Base-by-base conservation (phyloP, 1,284 basidiomycete genomes). In the Moesziomyces sp. region DNA sequence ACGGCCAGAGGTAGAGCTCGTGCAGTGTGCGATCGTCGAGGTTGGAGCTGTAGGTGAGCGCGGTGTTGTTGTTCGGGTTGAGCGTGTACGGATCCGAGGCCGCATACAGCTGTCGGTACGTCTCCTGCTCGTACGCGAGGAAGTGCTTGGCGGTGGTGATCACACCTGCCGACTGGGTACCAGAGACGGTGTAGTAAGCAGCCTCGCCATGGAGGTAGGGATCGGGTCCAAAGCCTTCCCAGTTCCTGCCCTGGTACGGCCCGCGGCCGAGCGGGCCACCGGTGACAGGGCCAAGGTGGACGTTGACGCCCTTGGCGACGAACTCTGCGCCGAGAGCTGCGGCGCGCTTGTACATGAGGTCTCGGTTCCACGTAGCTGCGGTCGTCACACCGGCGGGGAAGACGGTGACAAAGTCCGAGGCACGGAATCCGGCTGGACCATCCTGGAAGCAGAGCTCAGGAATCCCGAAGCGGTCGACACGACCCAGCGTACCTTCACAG, bases 41-140 rank as follows among this genome's bases (percentile, higher is more conserved):
- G 58, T 70, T 70, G 46, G 60, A 4, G n/a, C 57, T 60, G 58
- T 88, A 91, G 52, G 83, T 76, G 21, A 74, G 76, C 16, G 70
- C 46, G 54, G 82, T 81, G 35, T 69, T 64, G 51, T 68, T 63
- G 44, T 60, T 62, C 13, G 60, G 58, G 55, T 75, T 76, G 48
- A 76, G 74, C 38, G 57, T 61, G 44, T 56, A 72, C 11, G 68
- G 58, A 28, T 72, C 68, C 51, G 58, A 58, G 10, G 55, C 58
- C n/a, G 57, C 67, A 44, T 58, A 64, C 28, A 64, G 52, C 49
- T 56, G 74, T 21, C 60, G 54, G 30, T 52, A 70, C 23, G 63
- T 63, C 49, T 77, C 66, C 51, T 75, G 66, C 21, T 74, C 76
- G 50, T 71, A 75, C 3, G 48, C 56, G 38, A 72, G 50, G 48